A percentile compares a stretch with the other conserved stretches of the same genome.
phyloP scores from a whole-genome alignment of 2,329 filamentous ascomycete genomes.

The Exserohilum turcica region DNA sequence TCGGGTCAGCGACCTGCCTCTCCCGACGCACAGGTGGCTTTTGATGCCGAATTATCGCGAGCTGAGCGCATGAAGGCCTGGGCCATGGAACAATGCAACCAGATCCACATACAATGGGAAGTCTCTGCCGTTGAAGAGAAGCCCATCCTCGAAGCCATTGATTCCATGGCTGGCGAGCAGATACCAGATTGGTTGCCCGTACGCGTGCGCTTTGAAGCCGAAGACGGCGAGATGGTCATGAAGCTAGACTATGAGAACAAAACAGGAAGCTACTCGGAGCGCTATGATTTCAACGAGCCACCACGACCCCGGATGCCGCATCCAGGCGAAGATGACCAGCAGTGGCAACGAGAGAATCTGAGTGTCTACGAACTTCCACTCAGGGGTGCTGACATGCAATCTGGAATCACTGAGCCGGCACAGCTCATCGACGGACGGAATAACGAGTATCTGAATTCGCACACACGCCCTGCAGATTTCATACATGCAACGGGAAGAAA shows the following conservation, averaged over 20 bases:
- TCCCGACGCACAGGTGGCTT: not conserved
- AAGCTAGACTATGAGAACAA: slow-evolving; percentile 34
- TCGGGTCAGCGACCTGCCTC: not conserved
- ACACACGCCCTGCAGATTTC: slow-evolving; percentile 15
- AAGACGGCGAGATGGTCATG: slow-evolving; percentile 39
- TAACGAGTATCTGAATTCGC: slow-evolving; percentile 5
- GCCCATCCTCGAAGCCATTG: slow-evolving; percentile 26
- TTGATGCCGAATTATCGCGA: slow-evolving; percentile 8
- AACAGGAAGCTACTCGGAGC: slow-evolving; percentile 14
- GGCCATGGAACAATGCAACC: slow-evolving; percentile 28
- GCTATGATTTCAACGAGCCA: slow-evolving; percentile 13
- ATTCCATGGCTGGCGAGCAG: slow-evolving; percentile 32
- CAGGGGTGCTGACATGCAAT: not conserved
- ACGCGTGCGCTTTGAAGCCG: slow-evolving; percentile 31
- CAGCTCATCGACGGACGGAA: not conserved
- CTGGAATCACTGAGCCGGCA: not conserved
- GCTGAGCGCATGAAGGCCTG: slow-evolving; percentile 33
- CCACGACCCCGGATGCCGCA: slow-evolving; percentile 3
- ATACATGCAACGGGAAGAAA: slow-evolving; percentile 27
- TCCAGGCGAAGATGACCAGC: not conserved
- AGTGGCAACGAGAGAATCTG: slow-evolving; percentile 12
- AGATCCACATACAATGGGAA: slow-evolving; percentile 30
- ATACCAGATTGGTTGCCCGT: slow-evolving; percentile 39
- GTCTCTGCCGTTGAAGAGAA: slow-evolving; percentile 27
- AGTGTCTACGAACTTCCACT: slow-evolving; percentile 7